phyloP scores from a whole-genome alignment of 106 monocot genomes.

The Dactylorhiza incarnata region DNA sequence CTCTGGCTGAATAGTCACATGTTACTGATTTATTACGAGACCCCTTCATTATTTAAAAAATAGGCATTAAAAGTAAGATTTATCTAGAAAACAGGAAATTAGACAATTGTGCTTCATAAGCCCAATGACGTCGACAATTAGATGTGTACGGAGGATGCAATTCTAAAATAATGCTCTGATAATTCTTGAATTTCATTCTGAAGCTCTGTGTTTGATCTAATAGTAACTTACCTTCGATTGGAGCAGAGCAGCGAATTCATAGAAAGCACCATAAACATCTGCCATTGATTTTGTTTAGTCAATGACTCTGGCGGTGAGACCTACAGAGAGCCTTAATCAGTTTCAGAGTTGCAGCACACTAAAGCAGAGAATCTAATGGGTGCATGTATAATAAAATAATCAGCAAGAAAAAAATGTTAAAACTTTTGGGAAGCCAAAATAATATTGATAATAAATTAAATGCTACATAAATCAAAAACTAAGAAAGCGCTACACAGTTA shows the following conservation, averaged over 20 bases:
- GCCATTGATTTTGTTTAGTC: slow-evolving; percentile 62
- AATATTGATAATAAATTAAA: no score
- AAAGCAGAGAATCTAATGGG: neutral
- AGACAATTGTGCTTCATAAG: neutral
- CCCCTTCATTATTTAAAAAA: neutral
- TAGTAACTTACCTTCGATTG: slow-evolving; percentile 53
- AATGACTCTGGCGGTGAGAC: slow-evolving; percentile 53
- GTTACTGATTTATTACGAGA: neutral
- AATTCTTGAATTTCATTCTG: no score
- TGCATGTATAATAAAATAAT: neutral
- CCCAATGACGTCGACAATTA: no score
- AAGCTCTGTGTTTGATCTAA: no score
- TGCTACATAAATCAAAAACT: no score
- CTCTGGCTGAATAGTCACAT: no score
- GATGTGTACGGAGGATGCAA: no score
- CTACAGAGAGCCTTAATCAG: slow-evolving; percentile 32
- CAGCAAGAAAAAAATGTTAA: no score
- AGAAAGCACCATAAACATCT: slow-evolving; percentile 86
- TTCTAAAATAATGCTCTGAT: no score
- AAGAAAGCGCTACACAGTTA: no score
- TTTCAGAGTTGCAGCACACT: neutral
- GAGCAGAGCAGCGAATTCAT: slow-evolving; percentile 56
- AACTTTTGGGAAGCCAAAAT: no score
- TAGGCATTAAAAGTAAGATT: neutral
- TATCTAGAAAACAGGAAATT: neutral